phyloP scores from a whole-genome alignment of 495 filamentous ascomycete species.

The Neurospora africana region DNA sequence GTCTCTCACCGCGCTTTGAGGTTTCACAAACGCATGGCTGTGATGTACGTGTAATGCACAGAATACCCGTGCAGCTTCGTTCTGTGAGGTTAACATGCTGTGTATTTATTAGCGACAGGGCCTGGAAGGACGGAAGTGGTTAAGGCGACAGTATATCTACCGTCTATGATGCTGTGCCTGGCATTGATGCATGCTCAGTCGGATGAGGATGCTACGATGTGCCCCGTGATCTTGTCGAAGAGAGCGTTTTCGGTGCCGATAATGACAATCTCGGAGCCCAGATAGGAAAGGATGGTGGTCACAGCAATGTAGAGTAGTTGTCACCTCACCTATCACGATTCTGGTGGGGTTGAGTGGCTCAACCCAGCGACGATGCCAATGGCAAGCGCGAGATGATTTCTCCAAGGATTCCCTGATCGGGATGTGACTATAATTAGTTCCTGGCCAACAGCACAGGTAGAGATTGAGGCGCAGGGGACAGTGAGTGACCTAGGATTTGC shows the following conservation, averaged over 20 bases:
- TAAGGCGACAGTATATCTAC: neutral
- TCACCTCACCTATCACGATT: neutral
- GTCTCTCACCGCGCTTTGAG: conserved; percentile 17
- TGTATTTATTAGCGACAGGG: neutral
- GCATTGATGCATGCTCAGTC: neutral
- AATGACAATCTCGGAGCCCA: neutral
- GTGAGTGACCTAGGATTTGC: neutral
- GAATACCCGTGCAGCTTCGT: neutral
- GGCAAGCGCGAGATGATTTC: neutral
- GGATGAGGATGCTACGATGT: neutral
- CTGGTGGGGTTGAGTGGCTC: neutral
- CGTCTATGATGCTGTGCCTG: neutral
- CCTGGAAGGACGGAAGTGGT: neutral
- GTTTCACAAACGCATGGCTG: conserved; percentile 8
- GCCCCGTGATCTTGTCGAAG: neutral
- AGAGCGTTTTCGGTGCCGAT: neutral
- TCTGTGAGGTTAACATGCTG: neutral
- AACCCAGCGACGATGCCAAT: neutral
- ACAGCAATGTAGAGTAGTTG: neutral
- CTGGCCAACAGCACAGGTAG: neutral
- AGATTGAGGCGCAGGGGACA: neutral
- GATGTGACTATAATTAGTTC: neutral
- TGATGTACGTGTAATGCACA: neutral
- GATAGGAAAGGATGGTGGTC: neutral
- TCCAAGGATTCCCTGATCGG: neutral